A percentile compares a stretch with the other conserved stretches of the same genome.
Evolutionary conservation across 805 yeast species (phyloP).

Genomic region (Ogataea pignaliae): DNA sequence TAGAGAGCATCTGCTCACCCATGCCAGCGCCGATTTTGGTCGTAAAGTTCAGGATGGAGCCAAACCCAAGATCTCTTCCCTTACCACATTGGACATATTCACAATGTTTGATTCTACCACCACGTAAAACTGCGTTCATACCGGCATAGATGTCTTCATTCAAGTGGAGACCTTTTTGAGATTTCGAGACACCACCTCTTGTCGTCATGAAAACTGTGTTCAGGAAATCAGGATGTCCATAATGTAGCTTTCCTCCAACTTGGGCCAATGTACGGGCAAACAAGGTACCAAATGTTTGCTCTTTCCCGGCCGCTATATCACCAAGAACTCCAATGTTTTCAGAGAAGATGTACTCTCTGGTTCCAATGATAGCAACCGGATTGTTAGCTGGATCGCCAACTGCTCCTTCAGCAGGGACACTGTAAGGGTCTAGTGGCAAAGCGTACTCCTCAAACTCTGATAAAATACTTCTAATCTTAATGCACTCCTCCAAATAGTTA

Average conservation of each 20-base stretch:
- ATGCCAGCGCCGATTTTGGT: conserved; percentile 87
- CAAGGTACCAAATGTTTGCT: conserved; percentile 81
- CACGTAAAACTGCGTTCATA: conserved; percentile 71
- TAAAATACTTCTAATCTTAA: conserved; percentile 68
- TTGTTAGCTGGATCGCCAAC: conserved; percentile 23
- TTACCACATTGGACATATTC: conserved; percentile 85
- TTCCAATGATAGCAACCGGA: conserved; percentile 82
- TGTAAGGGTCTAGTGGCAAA: conserved; percentile 24
- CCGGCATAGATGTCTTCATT: conserved; percentile 88
- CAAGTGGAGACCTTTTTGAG: conserved; percentile 76
- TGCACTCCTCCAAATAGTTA: conserved; percentile 75
- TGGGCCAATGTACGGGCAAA: conserved; percentile 80
- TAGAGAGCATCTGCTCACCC: conserved; percentile 83
- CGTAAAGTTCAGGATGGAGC: conserved; percentile 75
- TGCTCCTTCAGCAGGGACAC: conserved; percentile 8
- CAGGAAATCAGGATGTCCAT: conserved; percentile 84
- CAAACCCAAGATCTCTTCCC: conserved; percentile 82
- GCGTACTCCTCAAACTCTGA: conserved; percentile 67
- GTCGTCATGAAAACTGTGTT: conserved; percentile 76
- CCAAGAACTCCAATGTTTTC: conserved; percentile 80
- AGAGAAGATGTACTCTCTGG: conserved; percentile 78
- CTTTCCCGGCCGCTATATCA: conserved; percentile 85
- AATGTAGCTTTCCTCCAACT: conserved; percentile 78
- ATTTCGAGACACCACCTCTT: conserved; percentile 83
- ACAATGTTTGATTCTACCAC: conserved; percentile 81